A percentile compares a stretch with the other conserved stretches of the same genome.
These are phyloP conservation scores for Xylaria sp. DNA, from an alignment of 2,329 filamentous ascomycete genomes.

Conservation along the genomic window DNA sequence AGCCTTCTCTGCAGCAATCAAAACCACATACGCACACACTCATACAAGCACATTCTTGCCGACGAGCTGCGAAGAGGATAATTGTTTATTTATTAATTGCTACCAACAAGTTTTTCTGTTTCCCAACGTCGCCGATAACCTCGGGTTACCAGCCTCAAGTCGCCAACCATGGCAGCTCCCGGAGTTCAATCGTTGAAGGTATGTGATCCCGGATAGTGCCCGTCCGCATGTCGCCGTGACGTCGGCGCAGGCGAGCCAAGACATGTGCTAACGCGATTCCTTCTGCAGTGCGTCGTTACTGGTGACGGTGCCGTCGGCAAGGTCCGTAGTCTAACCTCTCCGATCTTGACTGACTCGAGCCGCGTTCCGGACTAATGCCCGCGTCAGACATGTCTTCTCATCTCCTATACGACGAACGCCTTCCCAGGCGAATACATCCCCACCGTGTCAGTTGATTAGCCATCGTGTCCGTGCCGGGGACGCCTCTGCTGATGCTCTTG, in stretches of 20 bases:
- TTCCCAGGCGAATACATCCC: slow-evolving; percentile 99
- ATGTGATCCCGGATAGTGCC: slow-evolving; percentile 35
- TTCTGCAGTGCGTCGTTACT: slow-evolving; percentile 86
- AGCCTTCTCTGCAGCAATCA: slow-evolving; percentile 18
- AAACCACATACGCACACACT: slow-evolving; percentile 14
- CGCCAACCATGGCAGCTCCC: slow-evolving; percentile 73
- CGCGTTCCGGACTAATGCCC: slow-evolving; percentile 35
- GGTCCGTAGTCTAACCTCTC: slow-evolving; percentile 55
- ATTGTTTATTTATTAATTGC: slow-evolving; percentile 10
- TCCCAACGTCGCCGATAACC: slow-evolving; percentile 15
- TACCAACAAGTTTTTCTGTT: slow-evolving; percentile 10
- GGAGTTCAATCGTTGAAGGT: slow-evolving; percentile 94
- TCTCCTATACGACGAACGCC: slow-evolving; percentile 98
- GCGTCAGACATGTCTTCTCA: slow-evolving; percentile 90
- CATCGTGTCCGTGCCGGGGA: slow-evolving; percentile 5
- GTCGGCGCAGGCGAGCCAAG: slow-evolving; percentile 1
- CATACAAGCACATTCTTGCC: neutral
- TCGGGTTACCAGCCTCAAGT: slow-evolving; percentile 20
- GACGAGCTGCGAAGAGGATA: slow-evolving; percentile 8
- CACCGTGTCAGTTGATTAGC: slow-evolving; percentile 72
- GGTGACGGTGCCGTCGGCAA: slow-evolving; percentile 99
- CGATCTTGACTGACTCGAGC: slow-evolving; percentile 17
- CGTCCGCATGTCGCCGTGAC: neutral
- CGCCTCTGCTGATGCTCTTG: slow-evolving; percentile 21
- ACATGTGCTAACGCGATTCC: slow-evolving; percentile 37